phyloP scores from a whole-genome alignment of 2,329 filamentous ascomycete genomes.

The Amesomyces nigricolor region DNA sequence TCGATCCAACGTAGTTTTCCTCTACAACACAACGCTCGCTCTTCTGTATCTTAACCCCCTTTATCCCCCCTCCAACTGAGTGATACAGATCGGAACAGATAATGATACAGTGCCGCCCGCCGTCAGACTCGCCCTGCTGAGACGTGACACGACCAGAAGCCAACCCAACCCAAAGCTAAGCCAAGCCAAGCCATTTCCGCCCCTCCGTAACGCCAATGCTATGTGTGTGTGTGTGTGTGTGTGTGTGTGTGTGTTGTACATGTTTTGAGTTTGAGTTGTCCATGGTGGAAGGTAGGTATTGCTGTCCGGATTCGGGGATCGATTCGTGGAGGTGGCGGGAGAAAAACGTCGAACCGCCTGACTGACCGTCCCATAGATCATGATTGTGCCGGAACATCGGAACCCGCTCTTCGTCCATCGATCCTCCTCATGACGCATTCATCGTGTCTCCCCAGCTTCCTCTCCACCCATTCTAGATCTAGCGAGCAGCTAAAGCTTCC shows the following conservation, averaged over 20 bases:
- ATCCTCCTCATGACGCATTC: no score
- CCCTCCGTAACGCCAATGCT: conserved; percentile 22
- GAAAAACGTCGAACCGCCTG: no score
- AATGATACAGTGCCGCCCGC: conserved; percentile 6
- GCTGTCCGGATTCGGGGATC: background rate
- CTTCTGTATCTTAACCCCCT: background rate
- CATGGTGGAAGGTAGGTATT: background rate
- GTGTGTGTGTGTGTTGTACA: conserved; percentile 17
- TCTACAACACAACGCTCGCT: background rate
- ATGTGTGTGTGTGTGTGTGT: conserved; percentile 13
- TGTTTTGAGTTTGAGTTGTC: background rate
- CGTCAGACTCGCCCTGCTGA: background rate
- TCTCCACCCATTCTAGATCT: background rate
- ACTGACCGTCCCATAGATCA: no score
- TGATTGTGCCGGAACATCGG: no score
- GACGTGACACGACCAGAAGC: background rate
- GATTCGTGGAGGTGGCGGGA: background rate
- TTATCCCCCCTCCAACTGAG: no score
- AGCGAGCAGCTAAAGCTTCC: background rate
- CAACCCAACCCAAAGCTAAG: conserved; percentile 7
- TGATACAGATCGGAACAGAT: background rate
- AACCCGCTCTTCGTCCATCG: no score
- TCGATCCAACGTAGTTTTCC: background rate
- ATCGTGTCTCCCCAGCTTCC: background rate
- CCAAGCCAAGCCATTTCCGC: conserved; percentile 7